Base-by-base conservation (phyloP, 1,139 yeast species). In the Pneumocystis carinii region DNA sequence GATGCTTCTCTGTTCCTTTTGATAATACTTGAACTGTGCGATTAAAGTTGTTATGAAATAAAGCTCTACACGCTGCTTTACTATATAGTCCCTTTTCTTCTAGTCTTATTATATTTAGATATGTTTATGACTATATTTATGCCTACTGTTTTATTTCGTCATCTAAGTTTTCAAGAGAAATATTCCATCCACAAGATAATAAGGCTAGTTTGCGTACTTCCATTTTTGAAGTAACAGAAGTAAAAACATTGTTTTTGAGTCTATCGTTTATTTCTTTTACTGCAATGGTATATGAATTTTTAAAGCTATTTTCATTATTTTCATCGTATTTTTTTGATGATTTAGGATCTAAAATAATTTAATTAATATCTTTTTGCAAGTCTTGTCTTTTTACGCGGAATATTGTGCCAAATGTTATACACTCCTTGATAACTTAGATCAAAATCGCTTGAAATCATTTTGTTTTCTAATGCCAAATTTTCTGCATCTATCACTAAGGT, bases 1-100 rank as follows among this genome's bases (percentile, higher is more conserved):
- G 75, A 61, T 88, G 78, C 62, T 86, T 76, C 69, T 84, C 87
- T 64, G 80, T 81, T 62, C 81, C 80, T 24, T 73, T 72, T 1
- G 79, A 77, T 64, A 92, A 76, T 14, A 89, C 85, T 41, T 82
- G 83, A 10, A 90, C 87, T 0, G 97, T 96, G 64, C 84, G 80
- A 3, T 82, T 81, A 1, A 92, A 87, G 72, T 90, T 87, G 1
- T 96, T 96, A 72, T 89, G 94, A 73, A 92, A 92, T 0, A 90
- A 92, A 0, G 97, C 97, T 96, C 96, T 89, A 0, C 95, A 97
- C 0, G 97, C 98, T 0, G 98, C 97, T 71, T 92, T 85, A 67
- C 89, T 96, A 66, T 81, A 81, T 48, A 48, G 10, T 17, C 32
- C 53, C 3, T 48, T 29, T 67, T 82, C 81, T 36, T 77, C 74